phyloP scores from a whole-genome alignment of 177 flowering plant genomes.

The Telopea speciosissima region DNA sequence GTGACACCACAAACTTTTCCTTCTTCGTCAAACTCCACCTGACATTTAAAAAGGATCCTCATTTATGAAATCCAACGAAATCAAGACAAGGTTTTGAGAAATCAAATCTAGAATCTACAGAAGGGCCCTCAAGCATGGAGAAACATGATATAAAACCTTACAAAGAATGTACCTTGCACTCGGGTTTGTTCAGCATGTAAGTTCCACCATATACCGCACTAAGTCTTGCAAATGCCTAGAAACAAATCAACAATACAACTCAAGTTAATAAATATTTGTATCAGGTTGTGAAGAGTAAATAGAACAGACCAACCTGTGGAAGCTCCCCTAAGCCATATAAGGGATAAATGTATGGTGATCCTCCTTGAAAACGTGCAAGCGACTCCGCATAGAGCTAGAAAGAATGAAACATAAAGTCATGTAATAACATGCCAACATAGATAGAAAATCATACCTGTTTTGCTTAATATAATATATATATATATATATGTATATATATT shows the following conservation, averaged over 20 bases:
- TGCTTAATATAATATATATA: too few relatives aligned
- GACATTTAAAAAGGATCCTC: conserved; percentile 13
- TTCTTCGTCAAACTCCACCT: conserved; percentile 91
- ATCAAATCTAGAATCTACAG: not conserved
- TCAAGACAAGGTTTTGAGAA: not conserved
- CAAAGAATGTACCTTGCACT: conserved; percentile 66
- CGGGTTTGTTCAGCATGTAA: conserved; percentile 90
- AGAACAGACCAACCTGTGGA: conserved; percentile 61
- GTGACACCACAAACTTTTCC: conserved; percentile 89
- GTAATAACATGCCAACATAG: not conserved
- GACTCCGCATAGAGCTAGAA: conserved; percentile 86
- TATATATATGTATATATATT: too few relatives aligned
- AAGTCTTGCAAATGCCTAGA: conserved; percentile 90
- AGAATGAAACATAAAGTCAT: conserved; percentile 3
- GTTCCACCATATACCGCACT: conserved; percentile 99
- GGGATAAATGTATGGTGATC: conserved; percentile 96
- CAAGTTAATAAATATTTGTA: not conserved
- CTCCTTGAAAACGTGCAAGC: conserved; percentile 94
- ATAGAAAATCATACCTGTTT: not conserved
- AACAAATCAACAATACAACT: not conserved
- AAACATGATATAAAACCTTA: not conserved
- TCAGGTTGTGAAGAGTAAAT: not conserved
- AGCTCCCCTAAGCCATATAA: conserved; percentile 94
- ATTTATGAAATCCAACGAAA: not conserved
- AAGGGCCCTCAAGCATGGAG: not conserved